These are phyloP conservation scores for Echria macrotheca DNA, from an alignment of 495 filamentous ascomycete genomes.

Conservation along the genomic window DNA sequence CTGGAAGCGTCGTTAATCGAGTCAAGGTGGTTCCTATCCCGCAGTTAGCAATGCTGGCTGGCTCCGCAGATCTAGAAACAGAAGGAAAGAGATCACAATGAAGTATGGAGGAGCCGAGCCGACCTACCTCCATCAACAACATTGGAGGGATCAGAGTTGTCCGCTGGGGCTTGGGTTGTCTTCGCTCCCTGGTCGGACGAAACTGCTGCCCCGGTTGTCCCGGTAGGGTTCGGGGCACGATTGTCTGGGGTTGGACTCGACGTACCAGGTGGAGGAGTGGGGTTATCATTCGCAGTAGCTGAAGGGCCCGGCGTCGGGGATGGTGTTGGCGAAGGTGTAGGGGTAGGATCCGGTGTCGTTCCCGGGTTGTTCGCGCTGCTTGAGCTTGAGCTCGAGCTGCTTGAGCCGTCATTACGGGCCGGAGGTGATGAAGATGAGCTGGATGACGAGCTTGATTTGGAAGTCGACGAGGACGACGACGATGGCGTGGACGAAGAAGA, in stretches of 20 bases:
- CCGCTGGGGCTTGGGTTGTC: too few relatives aligned
- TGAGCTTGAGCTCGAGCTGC: constrained; percentile 11
- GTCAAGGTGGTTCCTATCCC: constrained; percentile 17
- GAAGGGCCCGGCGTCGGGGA: too few relatives aligned
- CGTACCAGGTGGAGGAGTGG: constrained; percentile 1
- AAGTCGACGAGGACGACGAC: background rate
- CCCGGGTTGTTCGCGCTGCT: background rate
- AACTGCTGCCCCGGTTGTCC: too few relatives aligned
- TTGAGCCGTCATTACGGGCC: background rate
- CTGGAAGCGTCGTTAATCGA: constrained; percentile 1
- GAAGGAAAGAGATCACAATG: too few relatives aligned
- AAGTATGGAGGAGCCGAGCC: too few relatives aligned
- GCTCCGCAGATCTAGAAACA: background rate
- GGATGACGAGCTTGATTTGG: constrained; percentile 8
- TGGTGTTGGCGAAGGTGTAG: constrained; percentile 10
- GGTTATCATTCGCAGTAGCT: background rate
- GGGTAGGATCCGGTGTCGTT: constrained; percentile 14
- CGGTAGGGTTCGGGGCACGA: background rate
- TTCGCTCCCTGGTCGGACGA: too few relatives aligned
- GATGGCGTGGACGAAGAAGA: constrained; percentile 2
- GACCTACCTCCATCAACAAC: constrained; percentile 25
- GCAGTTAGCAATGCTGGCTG: background rate
- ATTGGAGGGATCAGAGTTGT: too few relatives aligned
- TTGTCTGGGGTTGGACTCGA: background rate
- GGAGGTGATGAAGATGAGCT: constrained; percentile 5